phyloP scores from a whole-genome alignment of 2,329 filamentous ascomycete species.

The Whalleya microplaca region DNA sequence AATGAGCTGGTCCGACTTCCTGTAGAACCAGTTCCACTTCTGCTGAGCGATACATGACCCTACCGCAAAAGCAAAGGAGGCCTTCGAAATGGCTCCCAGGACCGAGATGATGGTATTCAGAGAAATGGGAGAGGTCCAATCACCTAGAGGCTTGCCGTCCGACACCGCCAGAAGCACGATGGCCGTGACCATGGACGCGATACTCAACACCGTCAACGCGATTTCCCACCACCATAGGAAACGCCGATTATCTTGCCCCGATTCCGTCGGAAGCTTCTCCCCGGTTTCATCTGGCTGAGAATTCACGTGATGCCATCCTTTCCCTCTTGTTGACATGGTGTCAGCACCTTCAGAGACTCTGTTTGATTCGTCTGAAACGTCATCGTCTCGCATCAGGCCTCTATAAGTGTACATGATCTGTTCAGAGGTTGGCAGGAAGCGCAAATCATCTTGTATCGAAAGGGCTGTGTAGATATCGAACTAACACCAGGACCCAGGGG shows the following conservation, averaged over 20 bases:
- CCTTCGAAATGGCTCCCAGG: not conserved
- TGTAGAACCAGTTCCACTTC: constrained; percentile 11
- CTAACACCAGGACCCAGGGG: too few relatives aligned
- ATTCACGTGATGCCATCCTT: too few relatives aligned
- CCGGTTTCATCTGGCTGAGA: not conserved
- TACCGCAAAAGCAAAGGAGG: constrained; percentile 2
- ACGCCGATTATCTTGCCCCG: not conserved
- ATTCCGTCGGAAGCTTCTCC: not conserved
- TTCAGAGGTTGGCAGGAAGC: not conserved
- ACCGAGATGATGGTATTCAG: constrained; percentile 1
- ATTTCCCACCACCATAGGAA: not conserved
- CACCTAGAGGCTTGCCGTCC: not conserved
- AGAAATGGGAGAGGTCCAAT: not conserved
- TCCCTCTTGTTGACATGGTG: not conserved
- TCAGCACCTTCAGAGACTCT: not conserved
- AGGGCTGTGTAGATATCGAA: not conserved
- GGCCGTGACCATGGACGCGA: not conserved
- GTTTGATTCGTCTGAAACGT: not conserved
- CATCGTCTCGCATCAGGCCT: not conserved
- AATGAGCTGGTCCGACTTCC: not conserved
- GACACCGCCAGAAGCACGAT: not conserved
- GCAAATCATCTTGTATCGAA: not conserved
- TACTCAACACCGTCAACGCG: not conserved
- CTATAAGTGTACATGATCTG: not conserved
- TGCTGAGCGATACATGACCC: constrained; percentile 4